These are phyloP conservation scores for Cucurbita pepo DNA, from an alignment of 306 rosid genomes.

Conservation along the genomic window DNA sequence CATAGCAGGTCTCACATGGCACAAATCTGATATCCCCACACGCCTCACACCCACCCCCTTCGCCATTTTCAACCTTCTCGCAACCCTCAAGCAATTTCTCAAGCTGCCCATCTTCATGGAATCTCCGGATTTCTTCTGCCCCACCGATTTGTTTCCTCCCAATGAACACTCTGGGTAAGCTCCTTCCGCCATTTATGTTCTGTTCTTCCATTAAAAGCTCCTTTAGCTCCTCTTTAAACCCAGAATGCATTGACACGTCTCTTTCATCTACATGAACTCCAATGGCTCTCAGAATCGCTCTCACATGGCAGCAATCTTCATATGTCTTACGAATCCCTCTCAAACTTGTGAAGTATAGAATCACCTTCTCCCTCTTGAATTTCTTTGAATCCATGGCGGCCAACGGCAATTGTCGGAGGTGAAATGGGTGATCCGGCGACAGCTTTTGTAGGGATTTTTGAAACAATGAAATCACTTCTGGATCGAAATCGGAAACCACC, in stretches of 20 bases:
- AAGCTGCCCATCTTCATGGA: constrained; percentile 67
- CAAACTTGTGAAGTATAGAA: constrained; percentile 66
- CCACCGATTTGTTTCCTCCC: constrained; percentile 63
- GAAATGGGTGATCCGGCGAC: constrained; percentile 12
- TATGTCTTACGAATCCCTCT: constrained; percentile 76
- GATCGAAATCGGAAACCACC: constrained; percentile 27
- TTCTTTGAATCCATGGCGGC: not conserved
- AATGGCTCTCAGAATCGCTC: constrained; percentile 42
- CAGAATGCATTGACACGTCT: constrained; percentile 86
- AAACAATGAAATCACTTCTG: constrained; percentile 33
- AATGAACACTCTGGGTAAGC: constrained; percentile 66
- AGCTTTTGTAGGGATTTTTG: constrained; percentile 33
- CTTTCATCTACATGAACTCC: constrained; percentile 61
- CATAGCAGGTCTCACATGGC: constrained; percentile 82
- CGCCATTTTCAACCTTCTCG: constrained; percentile 26
- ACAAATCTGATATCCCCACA: constrained; percentile 89
- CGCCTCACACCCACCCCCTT: constrained; percentile 43
- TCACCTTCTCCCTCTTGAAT: constrained; percentile 26
- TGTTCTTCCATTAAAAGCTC: constrained; percentile 28
- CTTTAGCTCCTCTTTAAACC: constrained; percentile 69
- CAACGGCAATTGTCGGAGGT: not conserved
- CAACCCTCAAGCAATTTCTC: constrained; percentile 53
- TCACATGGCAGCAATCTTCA: constrained; percentile 75
- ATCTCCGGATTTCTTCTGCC: constrained; percentile 51
- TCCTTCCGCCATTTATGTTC: constrained; percentile 14